phyloP scores from a whole-genome alignment of 441 rosid species.

The Metrosideros polymorpha region DNA sequence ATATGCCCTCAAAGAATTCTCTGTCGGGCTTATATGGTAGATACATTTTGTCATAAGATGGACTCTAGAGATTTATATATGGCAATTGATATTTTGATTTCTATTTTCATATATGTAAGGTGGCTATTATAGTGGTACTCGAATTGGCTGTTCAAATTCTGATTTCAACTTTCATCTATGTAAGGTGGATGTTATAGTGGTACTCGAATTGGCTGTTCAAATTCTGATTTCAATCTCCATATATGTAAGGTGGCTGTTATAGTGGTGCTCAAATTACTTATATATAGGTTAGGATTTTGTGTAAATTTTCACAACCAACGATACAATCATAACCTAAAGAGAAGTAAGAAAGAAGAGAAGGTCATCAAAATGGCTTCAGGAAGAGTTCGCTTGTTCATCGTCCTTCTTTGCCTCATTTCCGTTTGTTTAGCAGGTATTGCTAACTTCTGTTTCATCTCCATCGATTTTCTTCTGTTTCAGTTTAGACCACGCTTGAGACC shows the following conservation, averaged over 20 bases:
- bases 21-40: background rate
- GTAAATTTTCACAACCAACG: background rate
- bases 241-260: background rate
- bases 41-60: background rate
- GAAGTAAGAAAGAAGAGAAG: background rate
- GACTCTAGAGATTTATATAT: background rate
- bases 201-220: no score
- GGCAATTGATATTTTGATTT: background rate
- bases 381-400: background rate
- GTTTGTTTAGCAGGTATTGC: background rate
- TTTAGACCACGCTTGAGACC: background rate
- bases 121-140: no score
- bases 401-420: background rate
- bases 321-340: background rate
- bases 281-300: background rate
- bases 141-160: no score
- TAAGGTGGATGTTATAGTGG: no score
- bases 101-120: no score
- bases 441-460: background rate
- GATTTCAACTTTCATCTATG: no score
- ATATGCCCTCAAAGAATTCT: background rate
- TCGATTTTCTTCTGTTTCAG: background rate
- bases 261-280: background rate
- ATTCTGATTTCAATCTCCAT: background rate
- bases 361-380: background rate